Evolutionary conservation across 805 yeast genomes (phyloP).

Genomic region (Naumovozyma castellii): DNA sequence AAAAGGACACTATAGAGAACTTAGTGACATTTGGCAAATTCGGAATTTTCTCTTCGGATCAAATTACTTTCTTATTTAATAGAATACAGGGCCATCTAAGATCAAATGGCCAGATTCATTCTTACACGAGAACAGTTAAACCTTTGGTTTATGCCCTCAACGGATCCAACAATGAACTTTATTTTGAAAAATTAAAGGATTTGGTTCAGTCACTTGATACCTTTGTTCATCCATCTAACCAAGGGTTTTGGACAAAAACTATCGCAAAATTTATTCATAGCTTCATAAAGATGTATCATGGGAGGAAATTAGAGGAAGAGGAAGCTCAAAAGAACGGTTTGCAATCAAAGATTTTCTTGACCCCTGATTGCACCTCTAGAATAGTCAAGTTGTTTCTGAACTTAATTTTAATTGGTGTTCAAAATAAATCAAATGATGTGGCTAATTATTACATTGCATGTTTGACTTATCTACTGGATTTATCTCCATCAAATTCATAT

Average conservation of each 20-base stretch:
- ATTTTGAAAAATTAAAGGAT: constrained; percentile 43
- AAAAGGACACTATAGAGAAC: constrained; percentile 7
- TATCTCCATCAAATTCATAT: constrained; percentile 39
- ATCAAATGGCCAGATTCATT: constrained; percentile 30
- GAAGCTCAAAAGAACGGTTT: constrained; percentile 18
- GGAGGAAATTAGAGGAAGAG: constrained; percentile 44
- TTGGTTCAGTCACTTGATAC: constrained; percentile 66
- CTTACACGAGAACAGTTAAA: constrained; percentile 41
- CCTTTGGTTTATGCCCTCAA: constrained; percentile 48
- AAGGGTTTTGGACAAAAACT: constrained; percentile 77
- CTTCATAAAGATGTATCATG: constrained; percentile 50
- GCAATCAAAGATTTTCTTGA: constrained; percentile 20
- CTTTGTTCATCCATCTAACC: constrained; percentile 84
- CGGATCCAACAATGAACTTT: constrained; percentile 37
- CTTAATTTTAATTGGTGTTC: constrained; percentile 59
- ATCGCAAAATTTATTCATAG: constrained; percentile 58
- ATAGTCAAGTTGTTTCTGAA: constrained; percentile 39
- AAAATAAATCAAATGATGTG: constrained; percentile 53
- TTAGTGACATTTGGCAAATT: constrained; percentile 35
- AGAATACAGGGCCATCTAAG: constrained; percentile 37
- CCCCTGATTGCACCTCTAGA: constrained; percentile 27
- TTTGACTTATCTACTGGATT: constrained; percentile 52
- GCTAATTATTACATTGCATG: constrained; percentile 50
- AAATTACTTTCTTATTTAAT: constrained; percentile 51
- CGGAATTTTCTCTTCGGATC: constrained; percentile 58